These are phyloP conservation scores for Epithemia pelagica DNA, from an alignment of 108 stramenopile species.

Conservation along the genomic window DNA sequence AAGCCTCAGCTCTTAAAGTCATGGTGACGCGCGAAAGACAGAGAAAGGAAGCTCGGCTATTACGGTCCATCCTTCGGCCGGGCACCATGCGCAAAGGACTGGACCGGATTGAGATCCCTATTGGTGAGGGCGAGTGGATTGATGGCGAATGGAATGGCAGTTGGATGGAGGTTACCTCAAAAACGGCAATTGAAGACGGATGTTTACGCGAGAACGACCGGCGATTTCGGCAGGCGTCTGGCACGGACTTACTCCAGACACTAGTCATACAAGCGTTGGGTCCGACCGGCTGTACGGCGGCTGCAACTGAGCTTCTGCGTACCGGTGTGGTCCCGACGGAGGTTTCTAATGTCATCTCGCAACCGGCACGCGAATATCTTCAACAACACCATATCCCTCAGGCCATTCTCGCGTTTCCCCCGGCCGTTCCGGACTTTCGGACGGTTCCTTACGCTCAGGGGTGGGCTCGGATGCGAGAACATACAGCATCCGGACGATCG, in stretches of 20 bases:
- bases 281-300: background rate
- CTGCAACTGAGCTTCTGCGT: background rate
- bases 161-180: background rate
- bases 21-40: background rate
- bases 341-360: too few species aligned
- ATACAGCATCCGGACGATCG: background rate
- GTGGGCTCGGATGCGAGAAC: background rate
- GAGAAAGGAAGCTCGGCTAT: background rate
- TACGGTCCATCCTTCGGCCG: background rate
- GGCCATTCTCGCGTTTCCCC: background rate
- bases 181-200: background rate
- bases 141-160: too few species aligned
- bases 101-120: background rate
- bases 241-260: background rate
- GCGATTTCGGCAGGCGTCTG: background rate
- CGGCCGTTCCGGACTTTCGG: background rate
- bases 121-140: background rate
- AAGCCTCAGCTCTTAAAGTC: background rate
- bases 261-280: background rate
- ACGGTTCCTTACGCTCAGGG: background rate
- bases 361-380: background rate
- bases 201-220: background rate
- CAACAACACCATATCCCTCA: background rate
- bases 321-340: too few species aligned
- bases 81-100: background rate